Evolutionary conservation across 2,329 filamentous ascomycete species (phyloP).

Genomic region (Balansia obtecta): DNA sequence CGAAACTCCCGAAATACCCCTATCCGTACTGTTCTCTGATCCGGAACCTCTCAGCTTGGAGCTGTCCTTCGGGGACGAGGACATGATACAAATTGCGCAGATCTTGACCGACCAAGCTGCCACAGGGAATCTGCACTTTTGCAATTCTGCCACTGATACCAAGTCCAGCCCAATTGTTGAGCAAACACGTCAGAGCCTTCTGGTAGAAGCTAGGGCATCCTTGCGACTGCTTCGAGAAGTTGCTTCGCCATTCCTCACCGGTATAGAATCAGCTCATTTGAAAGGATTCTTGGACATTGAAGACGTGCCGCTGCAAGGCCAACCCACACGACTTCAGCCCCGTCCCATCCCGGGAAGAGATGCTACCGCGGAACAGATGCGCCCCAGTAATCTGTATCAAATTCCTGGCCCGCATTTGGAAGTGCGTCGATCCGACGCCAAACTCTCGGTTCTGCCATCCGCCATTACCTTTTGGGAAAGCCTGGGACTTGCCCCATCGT

Average conservation of each 20-base stretch:
- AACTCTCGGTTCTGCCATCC: conserved; percentile 61
- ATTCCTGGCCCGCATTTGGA: conserved; percentile 60
- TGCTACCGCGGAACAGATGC: conserved; percentile 30
- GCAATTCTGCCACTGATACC: conserved; percentile 12
- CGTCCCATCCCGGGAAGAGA: conserved; percentile 31
- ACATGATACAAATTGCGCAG: conserved; percentile 55
- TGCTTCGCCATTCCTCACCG: conserved; percentile 32
- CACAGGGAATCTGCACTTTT: conserved; percentile 32
- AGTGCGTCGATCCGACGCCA: conserved; percentile 55
- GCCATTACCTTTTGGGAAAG: conserved; percentile 74
- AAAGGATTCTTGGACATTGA: conserved; percentile 43
- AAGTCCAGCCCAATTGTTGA: conserved; percentile 14
- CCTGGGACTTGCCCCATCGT: conserved; percentile 59
- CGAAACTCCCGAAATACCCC: conserved; percentile 35
- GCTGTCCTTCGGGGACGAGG: conserved; percentile 38
- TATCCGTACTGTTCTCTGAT: conserved; percentile 45
- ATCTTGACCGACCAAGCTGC: conserved; percentile 60
- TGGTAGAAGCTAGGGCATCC: conserved; percentile 32
- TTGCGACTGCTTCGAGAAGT: conserved; percentile 33
- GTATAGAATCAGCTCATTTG: conserved; percentile 23
- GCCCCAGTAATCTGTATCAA: conserved; percentile 42
- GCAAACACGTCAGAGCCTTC: conserved; percentile 28
- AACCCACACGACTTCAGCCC: conserved; percentile 38
- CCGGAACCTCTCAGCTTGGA: conserved; percentile 40
- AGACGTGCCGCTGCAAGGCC: conserved; percentile 41